A percentile compares a stretch with the other conserved stretches of the same genome.
Evolutionary conservation across 1,284 basidiomycete genomes (phyloP).

Genomic region (Xerocomus amazonicus): DNA sequence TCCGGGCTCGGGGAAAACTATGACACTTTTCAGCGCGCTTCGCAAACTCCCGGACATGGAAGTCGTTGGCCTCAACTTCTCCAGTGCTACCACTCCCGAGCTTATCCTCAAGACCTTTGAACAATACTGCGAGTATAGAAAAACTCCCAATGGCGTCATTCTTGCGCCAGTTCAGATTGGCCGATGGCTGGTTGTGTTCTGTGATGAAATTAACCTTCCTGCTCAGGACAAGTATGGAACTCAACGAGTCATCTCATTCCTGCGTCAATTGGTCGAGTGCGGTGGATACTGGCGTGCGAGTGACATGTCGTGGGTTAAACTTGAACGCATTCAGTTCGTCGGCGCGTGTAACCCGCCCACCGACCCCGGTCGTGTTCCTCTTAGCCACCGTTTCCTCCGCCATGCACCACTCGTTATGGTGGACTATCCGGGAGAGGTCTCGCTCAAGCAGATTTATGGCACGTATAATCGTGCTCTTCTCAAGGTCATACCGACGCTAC

Average conservation of each 20-base stretch:
- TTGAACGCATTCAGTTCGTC: slow-evolving; percentile 99
- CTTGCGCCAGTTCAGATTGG: slow-evolving; percentile 94
- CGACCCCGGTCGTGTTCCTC: slow-evolving; percentile 98
- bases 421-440: slow-evolving; percentile 96
- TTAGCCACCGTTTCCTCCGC: slow-evolving; percentile 94
- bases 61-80: slow-evolving; percentile 98
- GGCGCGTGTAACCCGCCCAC: slow-evolving; percentile 99
- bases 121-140: slow-evolving; percentile 98
- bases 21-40: slow-evolving; percentile 99
- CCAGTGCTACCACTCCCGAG: slow-evolving; percentile 97
- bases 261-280: slow-evolving; percentile 94
- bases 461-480: slow-evolving; percentile 98
- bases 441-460: slow-evolving; percentile 97
- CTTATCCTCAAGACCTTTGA: slow-evolving; percentile 99
- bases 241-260: slow-evolving; percentile 97
- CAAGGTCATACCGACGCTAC: slow-evolving; percentile 92
- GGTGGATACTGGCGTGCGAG: slow-evolving; percentile 94
- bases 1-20: slow-evolving; percentile 98
- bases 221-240: slow-evolving; percentile 98
- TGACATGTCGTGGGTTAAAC: slow-evolving; percentile 96
- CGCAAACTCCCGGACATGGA: slow-evolving; percentile 99
- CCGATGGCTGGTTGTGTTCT: slow-evolving; percentile 98
- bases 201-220: slow-evolving; percentile 99
- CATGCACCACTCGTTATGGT: slow-evolving; percentile 99
- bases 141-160: slow-evolving; percentile 95